These are phyloP conservation scores for Xylaria castorea DNA, from an alignment of 495 filamentous ascomycete species.

Conservation along the genomic window DNA sequence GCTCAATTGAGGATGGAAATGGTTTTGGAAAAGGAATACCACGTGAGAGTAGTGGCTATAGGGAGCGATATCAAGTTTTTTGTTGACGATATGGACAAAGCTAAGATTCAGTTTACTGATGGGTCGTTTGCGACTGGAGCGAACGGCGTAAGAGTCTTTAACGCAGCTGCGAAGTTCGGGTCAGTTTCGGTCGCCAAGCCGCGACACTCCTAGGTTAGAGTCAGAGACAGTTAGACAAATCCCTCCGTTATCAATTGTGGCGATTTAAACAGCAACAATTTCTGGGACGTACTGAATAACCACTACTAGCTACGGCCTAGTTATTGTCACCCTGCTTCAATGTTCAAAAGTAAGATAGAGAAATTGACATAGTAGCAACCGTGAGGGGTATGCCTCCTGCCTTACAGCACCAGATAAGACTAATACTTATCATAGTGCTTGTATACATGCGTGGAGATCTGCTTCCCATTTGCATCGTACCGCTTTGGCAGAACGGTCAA, in stretches of 20 bases:
- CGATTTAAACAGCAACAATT: background rate
- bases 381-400: background rate
- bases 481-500: constrained; percentile 28
- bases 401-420: background rate
- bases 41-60: constrained; percentile 34
- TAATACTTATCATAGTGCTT: constrained; percentile 21
- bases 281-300: background rate
- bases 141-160: constrained; percentile 35
- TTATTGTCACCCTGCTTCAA: too few relatives aligned
- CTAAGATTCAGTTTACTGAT: constrained; percentile 30
- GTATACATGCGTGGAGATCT: constrained; percentile 39
- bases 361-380: background rate
- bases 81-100: constrained; percentile 27
- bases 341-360: background rate
- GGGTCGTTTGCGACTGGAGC: constrained; percentile 30
- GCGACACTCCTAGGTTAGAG: background rate
- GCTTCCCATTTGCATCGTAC: constrained; percentile 33
- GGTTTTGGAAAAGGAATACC: constrained; percentile 26
- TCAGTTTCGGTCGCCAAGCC: constrained; percentile 34
- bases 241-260: background rate
- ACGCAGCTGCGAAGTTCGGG: constrained; percentile 30
- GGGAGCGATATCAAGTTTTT: constrained; percentile 36
- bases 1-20: constrained; percentile 23
- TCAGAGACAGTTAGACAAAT: background rate
- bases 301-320: too few relatives aligned